Percentiles rank a stretch among this genome's conserved stretches.
These are phyloP conservation scores for Heliamphora exappendiculata DNA, from an alignment of 148 eudicot species.

Conservation along the genomic window DNA sequence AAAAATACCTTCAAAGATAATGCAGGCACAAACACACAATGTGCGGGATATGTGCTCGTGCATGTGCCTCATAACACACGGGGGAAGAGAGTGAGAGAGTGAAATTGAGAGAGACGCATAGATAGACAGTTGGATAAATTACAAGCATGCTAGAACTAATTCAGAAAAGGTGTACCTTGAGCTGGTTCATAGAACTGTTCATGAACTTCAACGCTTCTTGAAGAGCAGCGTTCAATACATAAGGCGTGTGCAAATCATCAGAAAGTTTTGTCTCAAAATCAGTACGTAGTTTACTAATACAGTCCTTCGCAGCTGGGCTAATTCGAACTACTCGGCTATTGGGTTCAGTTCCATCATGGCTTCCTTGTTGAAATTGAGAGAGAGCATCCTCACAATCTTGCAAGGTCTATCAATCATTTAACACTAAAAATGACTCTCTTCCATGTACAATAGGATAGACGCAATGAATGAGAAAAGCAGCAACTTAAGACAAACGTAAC, in stretches of 20 bases:
- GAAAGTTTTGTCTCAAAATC: slow-evolving; percentile 52
- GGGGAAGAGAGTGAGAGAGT: not conserved
- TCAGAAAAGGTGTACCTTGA: slow-evolving; percentile 43
- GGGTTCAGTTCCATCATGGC: slow-evolving; percentile 24
- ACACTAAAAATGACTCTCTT: not conserved
- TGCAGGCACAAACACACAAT: not conserved
- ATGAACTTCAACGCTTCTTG: slow-evolving; percentile 50
- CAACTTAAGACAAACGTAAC: not conserved
- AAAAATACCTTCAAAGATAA: not conserved
- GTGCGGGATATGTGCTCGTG: not conserved
- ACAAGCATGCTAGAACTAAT: not conserved
- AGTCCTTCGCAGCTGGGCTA: slow-evolving; percentile 40
- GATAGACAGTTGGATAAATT: not conserved
- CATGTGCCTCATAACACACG: not conserved
- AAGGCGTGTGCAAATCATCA: slow-evolving; percentile 76
- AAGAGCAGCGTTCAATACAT: slow-evolving; percentile 53
- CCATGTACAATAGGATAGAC: not conserved
- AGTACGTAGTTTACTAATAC: slow-evolving; percentile 38
- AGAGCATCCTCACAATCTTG: slow-evolving; percentile 58
- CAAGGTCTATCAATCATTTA: slow-evolving; percentile 46
- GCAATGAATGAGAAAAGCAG: not conserved
- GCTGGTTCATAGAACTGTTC: slow-evolving; percentile 39
- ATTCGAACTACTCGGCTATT: slow-evolving; percentile 27
- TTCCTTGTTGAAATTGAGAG: slow-evolving; percentile 26
- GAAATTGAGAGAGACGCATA: not conserved